A percentile compares a stretch with the other conserved stretches of the same genome.
phyloP scores from a whole-genome alignment of 2,329 filamentous ascomycete species.

The Ceratocystis albifundus region DNA sequence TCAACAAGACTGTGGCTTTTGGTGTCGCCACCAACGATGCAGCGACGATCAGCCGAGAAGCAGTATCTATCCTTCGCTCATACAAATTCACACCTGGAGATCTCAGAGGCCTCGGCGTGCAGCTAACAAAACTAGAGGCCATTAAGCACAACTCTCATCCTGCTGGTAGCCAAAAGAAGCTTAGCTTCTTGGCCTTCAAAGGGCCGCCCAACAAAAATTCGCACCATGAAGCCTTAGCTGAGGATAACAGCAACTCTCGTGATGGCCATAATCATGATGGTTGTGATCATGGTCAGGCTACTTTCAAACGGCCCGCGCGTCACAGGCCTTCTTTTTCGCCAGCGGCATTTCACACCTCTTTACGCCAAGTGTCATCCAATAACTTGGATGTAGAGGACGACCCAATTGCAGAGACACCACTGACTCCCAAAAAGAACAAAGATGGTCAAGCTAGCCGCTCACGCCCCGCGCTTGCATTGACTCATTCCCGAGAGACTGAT shows the following conservation, averaged over 20 bases:
- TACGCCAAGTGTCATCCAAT: slow-evolving; percentile 23
- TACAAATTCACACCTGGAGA: slow-evolving; percentile 83
- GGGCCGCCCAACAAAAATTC: slow-evolving; percentile 24
- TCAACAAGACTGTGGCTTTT: slow-evolving; percentile 75
- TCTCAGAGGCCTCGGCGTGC: slow-evolving; percentile 80
- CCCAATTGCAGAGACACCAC: slow-evolving; percentile 15
- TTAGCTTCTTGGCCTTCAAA: slow-evolving; percentile 52
- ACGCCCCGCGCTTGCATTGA: slow-evolving; percentile 44
- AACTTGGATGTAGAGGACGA: slow-evolving; percentile 14
- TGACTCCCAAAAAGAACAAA: slow-evolving; percentile 9
- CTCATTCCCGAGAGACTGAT: slow-evolving; percentile 39
- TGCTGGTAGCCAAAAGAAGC: slow-evolving; percentile 66
- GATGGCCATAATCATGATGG: slow-evolving; percentile 10
- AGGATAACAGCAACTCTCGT: slow-evolving; percentile 25
- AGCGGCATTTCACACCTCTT: neutral
- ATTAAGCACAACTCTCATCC: slow-evolving; percentile 47
- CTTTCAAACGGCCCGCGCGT: neutral
- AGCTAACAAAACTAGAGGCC: slow-evolving; percentile 84
- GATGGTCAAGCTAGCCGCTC: neutral
- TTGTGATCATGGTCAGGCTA: neutral
- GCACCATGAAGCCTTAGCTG: slow-evolving; percentile 22
- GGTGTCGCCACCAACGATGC: slow-evolving; percentile 72
- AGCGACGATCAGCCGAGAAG: slow-evolving; percentile 64
- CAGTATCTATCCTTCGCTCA: slow-evolving; percentile 68
- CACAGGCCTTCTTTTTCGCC: neutral